Base-by-base conservation (phyloP, 1,139 yeast genomes). In the Pichia sp. region DNA sequence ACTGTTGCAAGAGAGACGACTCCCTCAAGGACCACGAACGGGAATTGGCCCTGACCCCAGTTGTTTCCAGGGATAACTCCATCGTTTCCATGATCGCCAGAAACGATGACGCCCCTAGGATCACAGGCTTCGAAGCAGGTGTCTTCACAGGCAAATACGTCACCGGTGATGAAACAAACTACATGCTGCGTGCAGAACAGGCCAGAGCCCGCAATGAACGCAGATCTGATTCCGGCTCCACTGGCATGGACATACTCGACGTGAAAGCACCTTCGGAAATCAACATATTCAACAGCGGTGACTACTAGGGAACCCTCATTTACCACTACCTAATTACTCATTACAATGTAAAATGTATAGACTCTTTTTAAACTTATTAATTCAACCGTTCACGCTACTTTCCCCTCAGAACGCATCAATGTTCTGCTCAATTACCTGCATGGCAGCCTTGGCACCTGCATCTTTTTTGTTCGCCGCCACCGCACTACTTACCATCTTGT, bases 81-180 rank as follows among this genome's bases (percentile, higher is more conserved):
- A 58, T 62, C n/a, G 60, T 57, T 47, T 63, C 68, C 15, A 59
- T 61, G 26, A 62, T 67, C 31, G 52, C 63, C 19, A 58, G 55
- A 41, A 58, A 58, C 38, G 56, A 54, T 16, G 62, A 55, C 36
- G 34, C 54, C 30, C 68, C 72, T 5, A 45, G 63, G n/a, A 75
- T 87, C 58, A 72, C 76, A 43, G 76, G 79, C 32, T 93, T 90
- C 67, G 99, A 93, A 73, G 93, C 89, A 52, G 99, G 99, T 69
- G 99, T 93, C n/a, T 93, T 93, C 71, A 93, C 96, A 16, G 99
- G 99, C 52, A 73, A 84, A 61, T 93, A 93, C 70, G 83, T 93
- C 59, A 93, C 99, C 19, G 98, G 98, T 54, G 87, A 85, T 48
- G 97, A 90, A 70, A 85, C 87, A 65, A 80, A 81, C 53, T 92